Percentiles rank a stretch among this genome's conserved stretches.
Conservation (phyloP, 352 stramenopile species). For the Phytophthora capsici region DNA sequence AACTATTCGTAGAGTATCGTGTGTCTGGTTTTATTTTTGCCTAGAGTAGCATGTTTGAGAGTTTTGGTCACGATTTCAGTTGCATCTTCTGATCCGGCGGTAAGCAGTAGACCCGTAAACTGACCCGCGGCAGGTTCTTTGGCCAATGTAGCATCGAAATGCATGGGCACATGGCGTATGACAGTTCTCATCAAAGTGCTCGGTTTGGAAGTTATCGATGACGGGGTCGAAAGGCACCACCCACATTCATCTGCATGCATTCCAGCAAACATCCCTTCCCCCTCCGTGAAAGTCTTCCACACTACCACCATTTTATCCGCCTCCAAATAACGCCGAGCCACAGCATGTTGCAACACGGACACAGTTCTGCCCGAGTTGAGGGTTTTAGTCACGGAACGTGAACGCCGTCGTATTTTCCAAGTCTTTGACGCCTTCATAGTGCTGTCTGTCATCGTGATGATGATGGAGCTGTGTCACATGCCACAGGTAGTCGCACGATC, state of each 20-base stretch:
- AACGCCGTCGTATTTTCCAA: slow-evolving; percentile 10
- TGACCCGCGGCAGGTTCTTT: background rate
- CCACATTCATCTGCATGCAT: slow-evolving; percentile 18
- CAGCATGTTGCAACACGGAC: slow-evolving; percentile 3
- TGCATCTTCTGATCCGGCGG: background rate
- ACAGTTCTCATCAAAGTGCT: slow-evolving; percentile 4
- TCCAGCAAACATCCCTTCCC: slow-evolving; percentile 7
- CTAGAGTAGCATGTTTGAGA: too few relatives aligned
- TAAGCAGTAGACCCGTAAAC: slow-evolving; percentile 11
- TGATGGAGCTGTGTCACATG: background rate
- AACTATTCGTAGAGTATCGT: background rate
- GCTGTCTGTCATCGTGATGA: slow-evolving; percentile 1
- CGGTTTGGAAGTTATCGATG: background rate
- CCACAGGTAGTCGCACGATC: slow-evolving; percentile 3
- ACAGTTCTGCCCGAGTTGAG: background rate
- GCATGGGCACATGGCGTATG: slow-evolving; percentile 6
- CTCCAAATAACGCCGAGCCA: slow-evolving; percentile 50
- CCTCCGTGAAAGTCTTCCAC: slow-evolving; percentile 49
- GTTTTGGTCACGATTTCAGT: too few relatives aligned
- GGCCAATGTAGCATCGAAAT: background rate
- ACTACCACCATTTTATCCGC: slow-evolving; percentile 50
- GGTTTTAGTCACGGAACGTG: slow-evolving; percentile 5
- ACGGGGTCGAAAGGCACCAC: slow-evolving; percentile 3
- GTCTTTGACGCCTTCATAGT: background rate
- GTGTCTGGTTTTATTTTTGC: too few relatives aligned